A percentile compares a stretch with the other conserved stretches of the same genome.
Evolutionary conservation across 2,329 filamentous ascomycete genomes (phyloP).

Genomic region (Trematosphaeria pertusa): DNA sequence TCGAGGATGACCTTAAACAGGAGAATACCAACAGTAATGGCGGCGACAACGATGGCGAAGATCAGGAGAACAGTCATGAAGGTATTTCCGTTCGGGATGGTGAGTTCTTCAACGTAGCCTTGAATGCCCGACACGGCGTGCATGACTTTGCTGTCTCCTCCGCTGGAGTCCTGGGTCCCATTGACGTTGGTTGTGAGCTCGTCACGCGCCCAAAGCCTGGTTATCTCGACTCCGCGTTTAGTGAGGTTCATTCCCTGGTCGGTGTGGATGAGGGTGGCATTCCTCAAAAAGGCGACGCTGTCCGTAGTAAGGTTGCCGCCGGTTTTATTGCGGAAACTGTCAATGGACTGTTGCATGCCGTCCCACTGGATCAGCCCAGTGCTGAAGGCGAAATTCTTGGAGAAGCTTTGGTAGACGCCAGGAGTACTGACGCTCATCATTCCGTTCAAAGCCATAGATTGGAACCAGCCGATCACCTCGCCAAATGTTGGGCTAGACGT

Average conservation of each 20-base stretch:
- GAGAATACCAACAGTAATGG: slow-evolving; percentile 84
- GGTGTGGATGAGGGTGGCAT: slow-evolving; percentile 75
- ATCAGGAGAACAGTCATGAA: slow-evolving; percentile 95
- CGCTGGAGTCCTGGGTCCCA: slow-evolving; percentile 47
- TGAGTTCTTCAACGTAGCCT: slow-evolving; percentile 81
- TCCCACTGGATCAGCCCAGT: slow-evolving; percentile 84
- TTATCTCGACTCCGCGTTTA: slow-evolving; percentile 61
- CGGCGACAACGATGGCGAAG: slow-evolving; percentile 84
- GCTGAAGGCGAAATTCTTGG: slow-evolving; percentile 93
- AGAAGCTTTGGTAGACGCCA: slow-evolving; percentile 84
- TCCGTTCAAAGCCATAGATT: slow-evolving; percentile 91
- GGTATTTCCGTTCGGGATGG: slow-evolving; percentile 85
- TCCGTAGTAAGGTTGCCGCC: slow-evolving; percentile 87
- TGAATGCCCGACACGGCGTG: slow-evolving; percentile 76
- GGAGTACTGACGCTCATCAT: slow-evolving; percentile 95
- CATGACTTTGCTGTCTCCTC: slow-evolving; percentile 54
- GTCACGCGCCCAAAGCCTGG: slow-evolving; percentile 63
- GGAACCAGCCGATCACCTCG: slow-evolving; percentile 88
- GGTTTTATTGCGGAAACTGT: slow-evolving; percentile 78
- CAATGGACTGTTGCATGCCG: slow-evolving; percentile 80
- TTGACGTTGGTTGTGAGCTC: slow-evolving; percentile 36
- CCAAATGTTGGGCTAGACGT: slow-evolving; percentile 82
- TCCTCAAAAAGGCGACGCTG: slow-evolving; percentile 76
- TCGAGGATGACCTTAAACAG: slow-evolving; percentile 92
- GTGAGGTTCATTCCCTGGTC: slow-evolving; percentile 63